Conservation (phyloP, 495 filamentous ascomycete species). For the Pyrenula massariospora region DNA sequence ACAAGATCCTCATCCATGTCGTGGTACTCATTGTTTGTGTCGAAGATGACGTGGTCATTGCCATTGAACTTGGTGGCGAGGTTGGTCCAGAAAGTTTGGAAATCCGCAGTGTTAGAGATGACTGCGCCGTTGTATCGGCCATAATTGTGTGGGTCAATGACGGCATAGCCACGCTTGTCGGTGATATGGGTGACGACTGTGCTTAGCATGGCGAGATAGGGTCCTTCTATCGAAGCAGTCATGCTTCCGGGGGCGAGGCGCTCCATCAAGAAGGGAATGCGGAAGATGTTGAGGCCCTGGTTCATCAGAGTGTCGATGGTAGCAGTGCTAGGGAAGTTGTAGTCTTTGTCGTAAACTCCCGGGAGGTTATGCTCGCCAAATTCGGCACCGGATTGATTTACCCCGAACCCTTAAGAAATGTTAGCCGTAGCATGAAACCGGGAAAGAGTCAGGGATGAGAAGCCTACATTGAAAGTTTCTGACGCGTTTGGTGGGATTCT, state of each 20-base stretch:
- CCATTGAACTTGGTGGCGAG: constrained; percentile 48
- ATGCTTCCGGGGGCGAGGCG: background rate
- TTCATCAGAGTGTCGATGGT: background rate
- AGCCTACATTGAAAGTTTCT: background rate
- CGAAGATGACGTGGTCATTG: constrained; percentile 54
- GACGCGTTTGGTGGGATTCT: background rate
- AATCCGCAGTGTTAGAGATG: constrained; percentile 49
- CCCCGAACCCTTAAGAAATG: constrained; percentile 15
- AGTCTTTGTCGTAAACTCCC: constrained; percentile 8
- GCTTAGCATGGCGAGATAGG: background rate
- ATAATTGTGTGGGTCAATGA: constrained; percentile 65
- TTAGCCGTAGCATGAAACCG: background rate
- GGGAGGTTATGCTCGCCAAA: constrained; percentile 13
- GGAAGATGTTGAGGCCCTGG: background rate
- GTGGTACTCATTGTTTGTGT: constrained; percentile 60
- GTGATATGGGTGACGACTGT: constrained; percentile 43
- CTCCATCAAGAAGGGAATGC: background rate
- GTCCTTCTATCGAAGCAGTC: background rate
- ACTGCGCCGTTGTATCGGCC: constrained; percentile 47
- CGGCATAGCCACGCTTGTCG: constrained; percentile 47
- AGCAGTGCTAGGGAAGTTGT: constrained; percentile 3
- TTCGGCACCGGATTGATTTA: constrained; percentile 17
- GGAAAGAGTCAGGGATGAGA: too few species aligned
- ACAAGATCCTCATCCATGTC: constrained; percentile 60
- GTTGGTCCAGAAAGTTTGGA: constrained; percentile 51